A percentile compares a stretch with the other conserved stretches of the same genome.
Evolutionary conservation across 2,329 filamentous ascomycete species (phyloP).

Genomic region (Fusarium sp.): DNA sequence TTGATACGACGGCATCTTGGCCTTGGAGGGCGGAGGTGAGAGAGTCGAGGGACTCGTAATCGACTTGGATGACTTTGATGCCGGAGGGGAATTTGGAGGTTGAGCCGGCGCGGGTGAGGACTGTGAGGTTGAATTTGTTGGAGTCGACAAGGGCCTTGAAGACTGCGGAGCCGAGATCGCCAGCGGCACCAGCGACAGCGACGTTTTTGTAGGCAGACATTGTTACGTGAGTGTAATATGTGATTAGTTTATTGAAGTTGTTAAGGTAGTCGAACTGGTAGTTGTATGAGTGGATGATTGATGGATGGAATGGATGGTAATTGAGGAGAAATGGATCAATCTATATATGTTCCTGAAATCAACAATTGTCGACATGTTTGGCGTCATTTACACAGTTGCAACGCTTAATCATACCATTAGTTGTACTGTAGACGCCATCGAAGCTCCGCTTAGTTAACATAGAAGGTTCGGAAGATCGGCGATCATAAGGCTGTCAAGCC

Average conservation of each 20-base stretch:
- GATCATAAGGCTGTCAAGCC: background rate
- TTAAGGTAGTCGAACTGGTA: background rate
- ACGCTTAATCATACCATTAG: background rate
- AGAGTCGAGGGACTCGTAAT: constrained; percentile 55
- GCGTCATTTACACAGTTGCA: background rate
- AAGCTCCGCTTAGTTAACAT: background rate
- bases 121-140: constrained; percentile 49
- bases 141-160: constrained; percentile 46
- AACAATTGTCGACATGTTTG: background rate
- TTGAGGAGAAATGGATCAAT: background rate
- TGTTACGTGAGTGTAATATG: background rate
- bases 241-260: background rate
- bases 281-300: background rate
- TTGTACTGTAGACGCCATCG: background rate
- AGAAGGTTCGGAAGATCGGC: background rate
- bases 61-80: constrained; percentile 48
- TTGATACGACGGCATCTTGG: constrained; percentile 64
- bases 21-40: constrained; percentile 62
- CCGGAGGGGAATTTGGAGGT: constrained; percentile 45
- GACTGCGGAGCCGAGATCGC: constrained; percentile 47
- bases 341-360: constrained; percentile 2
- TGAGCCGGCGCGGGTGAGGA: constrained; percentile 54
- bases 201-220: constrained; percentile 52
- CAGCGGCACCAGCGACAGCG: constrained; percentile 50
- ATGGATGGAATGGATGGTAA: background rate